Conservation (phyloP, 441 rosid genomes). For the Erysimum cheiri region DNA sequence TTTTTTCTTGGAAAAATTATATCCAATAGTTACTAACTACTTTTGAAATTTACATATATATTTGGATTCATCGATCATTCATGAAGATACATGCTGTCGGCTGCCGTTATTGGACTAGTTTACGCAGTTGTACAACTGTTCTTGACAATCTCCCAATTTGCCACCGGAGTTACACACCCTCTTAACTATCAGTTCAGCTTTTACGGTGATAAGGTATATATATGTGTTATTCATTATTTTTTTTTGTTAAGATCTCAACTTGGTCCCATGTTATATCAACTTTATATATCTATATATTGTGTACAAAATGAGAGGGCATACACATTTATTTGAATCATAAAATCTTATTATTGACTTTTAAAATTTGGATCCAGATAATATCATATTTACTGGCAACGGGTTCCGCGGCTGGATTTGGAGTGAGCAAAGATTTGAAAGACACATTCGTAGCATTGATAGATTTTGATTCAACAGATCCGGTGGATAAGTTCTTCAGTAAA, state of each 20-base stretch:
- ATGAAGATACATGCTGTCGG: constrained; percentile 50
- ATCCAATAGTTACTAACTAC: background rate
- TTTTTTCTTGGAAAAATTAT: background rate
- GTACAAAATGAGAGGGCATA: background rate
- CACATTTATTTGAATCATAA: background rate
- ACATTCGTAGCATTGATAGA: background rate
- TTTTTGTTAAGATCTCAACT: background rate
- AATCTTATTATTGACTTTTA: background rate
- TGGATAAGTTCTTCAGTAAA: constrained; percentile 44
- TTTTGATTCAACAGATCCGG: background rate
- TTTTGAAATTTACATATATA: background rate
- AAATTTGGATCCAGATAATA: constrained; percentile 37
- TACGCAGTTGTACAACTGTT: constrained; percentile 47
- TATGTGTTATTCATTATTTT: no score
- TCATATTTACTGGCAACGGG: constrained; percentile 49
- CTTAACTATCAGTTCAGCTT: constrained; percentile 43
- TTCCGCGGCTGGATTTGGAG: constrained; percentile 49
- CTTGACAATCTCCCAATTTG: constrained; percentile 31
- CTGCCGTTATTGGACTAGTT: constrained; percentile 45
- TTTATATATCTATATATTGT: background rate
- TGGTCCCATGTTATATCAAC: background rate
- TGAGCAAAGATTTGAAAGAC: constrained; percentile 49
- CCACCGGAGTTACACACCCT: constrained; percentile 27
- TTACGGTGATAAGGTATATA: constrained; percentile 51
- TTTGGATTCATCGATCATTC: background rate